phyloP scores from a whole-genome alignment of 495 filamentous ascomycete genomes.

The Daldinia bambusicola region DNA sequence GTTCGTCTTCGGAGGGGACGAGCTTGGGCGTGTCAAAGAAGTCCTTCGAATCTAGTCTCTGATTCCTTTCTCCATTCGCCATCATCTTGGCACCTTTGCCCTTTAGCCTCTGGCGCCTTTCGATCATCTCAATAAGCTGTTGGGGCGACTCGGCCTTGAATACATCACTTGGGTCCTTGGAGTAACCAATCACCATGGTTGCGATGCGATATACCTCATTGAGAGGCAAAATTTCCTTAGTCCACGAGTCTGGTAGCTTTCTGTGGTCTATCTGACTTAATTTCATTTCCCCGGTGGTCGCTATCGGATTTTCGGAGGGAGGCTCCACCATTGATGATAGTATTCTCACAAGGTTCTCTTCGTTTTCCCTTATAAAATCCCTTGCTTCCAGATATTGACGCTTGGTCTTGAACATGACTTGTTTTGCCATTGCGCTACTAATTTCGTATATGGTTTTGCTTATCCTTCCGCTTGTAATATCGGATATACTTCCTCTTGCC shows the following conservation, averaged over 20 bases:
- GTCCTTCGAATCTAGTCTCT: constrained; percentile 23
- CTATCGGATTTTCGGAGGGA: constrained; percentile 9
- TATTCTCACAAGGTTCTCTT: constrained; percentile 55
- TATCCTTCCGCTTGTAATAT: not conserved
- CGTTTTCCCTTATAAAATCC: constrained; percentile 54
- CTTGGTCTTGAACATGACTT: not conserved
- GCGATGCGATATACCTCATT: constrained; percentile 67
- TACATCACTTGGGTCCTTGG: constrained; percentile 27
- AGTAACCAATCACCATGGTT: constrained; percentile 66
- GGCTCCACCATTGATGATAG: constrained; percentile 44
- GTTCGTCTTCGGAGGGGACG: constrained; percentile 46
- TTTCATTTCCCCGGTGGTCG: constrained; percentile 21
- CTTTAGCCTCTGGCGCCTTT: constrained; percentile 20
- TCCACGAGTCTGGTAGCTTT: constrained; percentile 31
- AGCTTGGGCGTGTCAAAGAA: constrained; percentile 19
- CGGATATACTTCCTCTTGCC: not conserved
- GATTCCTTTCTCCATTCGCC: constrained; percentile 11
- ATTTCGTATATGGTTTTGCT: not conserved
- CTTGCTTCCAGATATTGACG: constrained; percentile 32
- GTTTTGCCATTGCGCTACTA: constrained; percentile 8
- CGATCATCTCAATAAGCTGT: constrained; percentile 20
- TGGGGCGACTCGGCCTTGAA: constrained; percentile 39
- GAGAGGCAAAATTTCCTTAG: constrained; percentile 31
- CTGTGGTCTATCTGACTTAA: constrained; percentile 11
- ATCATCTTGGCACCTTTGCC: constrained; percentile 1